Evolutionary conservation across 2,329 filamentous ascomycete species (phyloP).

Genomic region (Diaporthe australafricana): DNA sequence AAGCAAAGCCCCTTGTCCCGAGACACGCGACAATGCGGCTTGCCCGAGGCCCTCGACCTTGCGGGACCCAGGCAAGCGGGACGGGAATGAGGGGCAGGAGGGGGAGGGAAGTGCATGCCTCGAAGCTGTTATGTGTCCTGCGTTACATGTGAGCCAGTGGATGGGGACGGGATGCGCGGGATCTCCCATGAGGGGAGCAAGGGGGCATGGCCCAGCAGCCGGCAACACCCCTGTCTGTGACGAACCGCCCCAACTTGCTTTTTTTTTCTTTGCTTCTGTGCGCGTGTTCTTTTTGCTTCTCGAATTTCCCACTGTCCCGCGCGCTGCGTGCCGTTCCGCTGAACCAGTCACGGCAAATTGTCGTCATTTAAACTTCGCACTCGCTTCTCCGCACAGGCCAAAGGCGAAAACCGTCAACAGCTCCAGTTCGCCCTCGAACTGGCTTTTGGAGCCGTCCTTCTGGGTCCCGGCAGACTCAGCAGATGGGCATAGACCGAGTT

Average conservation of each 20-base stretch:
- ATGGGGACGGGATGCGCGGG: slow-evolving; percentile 11
- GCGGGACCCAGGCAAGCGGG: slow-evolving; percentile 16
- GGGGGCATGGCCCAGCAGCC: slow-evolving; percentile 14
- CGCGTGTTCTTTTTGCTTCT: slow-evolving; percentile 7
- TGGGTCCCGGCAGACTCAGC: slow-evolving; percentile 3
- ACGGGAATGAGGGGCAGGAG: slow-evolving; percentile 8
- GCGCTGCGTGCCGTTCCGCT: slow-evolving; percentile 30
- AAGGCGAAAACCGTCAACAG: background rate
- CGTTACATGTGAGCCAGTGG: slow-evolving; percentile 13
- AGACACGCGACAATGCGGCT: slow-evolving; percentile 26
- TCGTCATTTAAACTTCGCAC: slow-evolving; percentile 27
- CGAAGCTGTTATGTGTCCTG: slow-evolving; percentile 7
- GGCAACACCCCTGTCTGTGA: slow-evolving; percentile 20
- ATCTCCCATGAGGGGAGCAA: slow-evolving; percentile 25
- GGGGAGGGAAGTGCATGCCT: background rate
- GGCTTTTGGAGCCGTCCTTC: background rate
- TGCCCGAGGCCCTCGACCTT: slow-evolving; percentile 30
- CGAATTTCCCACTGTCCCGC: slow-evolving; percentile 25
- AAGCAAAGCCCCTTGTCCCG: slow-evolving; percentile 15
- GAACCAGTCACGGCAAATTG: slow-evolving; percentile 27
- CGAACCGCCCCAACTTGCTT: slow-evolving; percentile 19
- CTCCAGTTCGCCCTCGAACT: background rate
- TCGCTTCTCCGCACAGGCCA: slow-evolving; percentile 22
- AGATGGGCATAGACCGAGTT: background rate
- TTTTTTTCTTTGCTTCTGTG: slow-evolving; percentile 20